A percentile compares a stretch with the other conserved stretches of the same genome.
Evolutionary conservation across 352 stramenopile genomes (phyloP).

Genomic region (Phytopythium litorale): DNA sequence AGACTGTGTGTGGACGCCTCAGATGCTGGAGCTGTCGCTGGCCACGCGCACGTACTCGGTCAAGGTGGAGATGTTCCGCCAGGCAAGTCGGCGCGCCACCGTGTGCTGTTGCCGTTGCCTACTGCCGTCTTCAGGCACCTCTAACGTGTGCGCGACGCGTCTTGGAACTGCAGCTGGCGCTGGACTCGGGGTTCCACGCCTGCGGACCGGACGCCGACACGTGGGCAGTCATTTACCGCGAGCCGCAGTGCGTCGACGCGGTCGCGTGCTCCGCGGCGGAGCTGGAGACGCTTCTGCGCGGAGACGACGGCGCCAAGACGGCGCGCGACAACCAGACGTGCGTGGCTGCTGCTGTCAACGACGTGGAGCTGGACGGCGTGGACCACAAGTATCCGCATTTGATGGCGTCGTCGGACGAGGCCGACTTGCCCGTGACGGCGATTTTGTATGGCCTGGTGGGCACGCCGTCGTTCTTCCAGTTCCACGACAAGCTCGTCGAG

Average conservation of each 20-base stretch:
- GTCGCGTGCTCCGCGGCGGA: conserved; percentile 63
- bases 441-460: conserved; percentile 87
- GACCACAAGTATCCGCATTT: conserved; percentile 74
- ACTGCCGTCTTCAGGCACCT: neutral
- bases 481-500: conserved; percentile 63
- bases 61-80: conserved; percentile 81
- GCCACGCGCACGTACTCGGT: conserved; percentile 74
- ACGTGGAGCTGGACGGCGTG: conserved; percentile 49
- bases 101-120: neutral
- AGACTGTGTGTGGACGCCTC: conserved; percentile 4
- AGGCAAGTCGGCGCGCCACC: conserved; percentile 19
- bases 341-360: conserved; percentile 58
- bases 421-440: conserved; percentile 27
- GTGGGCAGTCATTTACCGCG: conserved; percentile 74
- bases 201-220: conserved; percentile 48
- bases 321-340: conserved; percentile 32
- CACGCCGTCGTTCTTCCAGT: conserved; percentile 57
- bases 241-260: conserved; percentile 52
- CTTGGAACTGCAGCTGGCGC: conserved; percentile 27
- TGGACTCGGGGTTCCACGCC: conserved; percentile 62
- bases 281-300: conserved; percentile 25
- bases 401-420: conserved; percentile 9
- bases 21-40: conserved; percentile 80
- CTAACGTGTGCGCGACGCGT: neutral
- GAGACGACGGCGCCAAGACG: conserved; percentile 16